phyloP scores from a whole-genome alignment of 106 monocot genomes.

The Narthecium ossifragum region DNA sequence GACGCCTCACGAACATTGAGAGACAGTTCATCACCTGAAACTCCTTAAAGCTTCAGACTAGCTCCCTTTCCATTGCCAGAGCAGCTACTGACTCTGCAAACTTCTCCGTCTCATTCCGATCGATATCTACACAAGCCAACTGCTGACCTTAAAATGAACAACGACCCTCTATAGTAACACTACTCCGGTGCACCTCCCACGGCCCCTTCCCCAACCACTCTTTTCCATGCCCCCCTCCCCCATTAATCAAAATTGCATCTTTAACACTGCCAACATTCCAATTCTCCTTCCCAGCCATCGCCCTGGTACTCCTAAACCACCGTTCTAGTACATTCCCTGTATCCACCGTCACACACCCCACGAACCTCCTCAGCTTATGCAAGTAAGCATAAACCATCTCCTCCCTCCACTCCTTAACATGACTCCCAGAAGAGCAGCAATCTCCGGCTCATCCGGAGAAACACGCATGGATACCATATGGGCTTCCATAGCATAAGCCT shows the following conservation, averaged over 20 bases:
- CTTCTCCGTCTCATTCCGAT: slow-evolving; percentile 45
- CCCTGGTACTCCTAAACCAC: slow-evolving; percentile 62
- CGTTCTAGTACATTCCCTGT: slow-evolving; percentile 48
- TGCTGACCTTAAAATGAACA: slow-evolving; percentile 42
- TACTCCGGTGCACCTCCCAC: slow-evolving; percentile 49
- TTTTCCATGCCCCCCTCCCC: slow-evolving; percentile 81
- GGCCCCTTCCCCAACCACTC: slow-evolving; percentile 82
- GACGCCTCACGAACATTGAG: neutral
- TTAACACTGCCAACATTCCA: slow-evolving; percentile 36
- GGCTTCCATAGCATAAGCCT: slow-evolving; percentile 71
- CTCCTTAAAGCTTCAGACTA: slow-evolving; percentile 42
- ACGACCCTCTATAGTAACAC: slow-evolving; percentile 24
- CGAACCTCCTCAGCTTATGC: slow-evolving; percentile 53
- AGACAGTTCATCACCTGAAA: slow-evolving; percentile 56
- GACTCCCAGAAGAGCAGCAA: slow-evolving; percentile 56
- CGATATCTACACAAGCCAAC: slow-evolving; percentile 69
- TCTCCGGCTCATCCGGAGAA: slow-evolving; percentile 61
- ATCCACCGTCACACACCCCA: slow-evolving; percentile 15
- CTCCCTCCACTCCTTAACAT: slow-evolving; percentile 37
- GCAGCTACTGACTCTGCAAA: slow-evolving; percentile 72
- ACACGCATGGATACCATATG: slow-evolving; percentile 55
- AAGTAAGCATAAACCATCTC: slow-evolving; percentile 85
- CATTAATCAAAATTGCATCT: slow-evolving; percentile 55
- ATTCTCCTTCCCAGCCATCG: slow-evolving; percentile 23
- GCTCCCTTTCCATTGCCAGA: slow-evolving; percentile 66